Base-by-base conservation (phyloP, 2,329 filamentous ascomycete species). In the Ophiosphaerella herpotricha region DNA sequence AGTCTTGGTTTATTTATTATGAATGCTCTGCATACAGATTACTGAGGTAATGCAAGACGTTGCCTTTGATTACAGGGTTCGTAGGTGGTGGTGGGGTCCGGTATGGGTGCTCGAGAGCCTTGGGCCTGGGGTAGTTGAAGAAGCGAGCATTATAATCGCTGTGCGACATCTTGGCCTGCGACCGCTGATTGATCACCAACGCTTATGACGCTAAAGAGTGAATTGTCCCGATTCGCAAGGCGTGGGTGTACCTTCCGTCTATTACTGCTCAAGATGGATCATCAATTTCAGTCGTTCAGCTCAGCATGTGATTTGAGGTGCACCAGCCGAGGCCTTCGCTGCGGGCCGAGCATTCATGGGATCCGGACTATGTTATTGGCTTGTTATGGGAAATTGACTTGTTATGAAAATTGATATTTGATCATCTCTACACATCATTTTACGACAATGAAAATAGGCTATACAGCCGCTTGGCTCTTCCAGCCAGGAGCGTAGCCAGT, bases 21-120 rank as follows among this genome's bases (percentile, higher is more conserved):
- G 14, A 16, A 2, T 12, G 14, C 7, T n/a, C 24, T 6, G 23
- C 35, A 67, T 74, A 89, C 86, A 88, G 64, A 50, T 78, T 82
- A 44, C 83, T 82, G 36, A 82, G 84, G 43, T 86, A 76, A 24
- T 83, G 78, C 40, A 95, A 76, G 7, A 85, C 72, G 29, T 80
- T 73, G 5, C 90, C 90, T 47, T 86, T 80, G 55, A 95, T 76
- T 1, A 85, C 80, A 0, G 90, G 90, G 67, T 93, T 91, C 35
- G 82, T 78, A 54, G 63, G 52, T n/a, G 65, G 56, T 5, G 70
- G 67, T 4, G 71, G 70, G 14, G 63, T 57, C 52, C 64, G 52
- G 60, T 72, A 76, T 2, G 67, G 62, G 31, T 71, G 54, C 26
- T 74, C 63, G 43, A 59, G 58, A 8, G 61, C 55, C 40, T 60